Evolutionary conservation across 192 early-diverging fungal genomes (phyloP).

Genomic region (Coemansia sp.): DNA sequence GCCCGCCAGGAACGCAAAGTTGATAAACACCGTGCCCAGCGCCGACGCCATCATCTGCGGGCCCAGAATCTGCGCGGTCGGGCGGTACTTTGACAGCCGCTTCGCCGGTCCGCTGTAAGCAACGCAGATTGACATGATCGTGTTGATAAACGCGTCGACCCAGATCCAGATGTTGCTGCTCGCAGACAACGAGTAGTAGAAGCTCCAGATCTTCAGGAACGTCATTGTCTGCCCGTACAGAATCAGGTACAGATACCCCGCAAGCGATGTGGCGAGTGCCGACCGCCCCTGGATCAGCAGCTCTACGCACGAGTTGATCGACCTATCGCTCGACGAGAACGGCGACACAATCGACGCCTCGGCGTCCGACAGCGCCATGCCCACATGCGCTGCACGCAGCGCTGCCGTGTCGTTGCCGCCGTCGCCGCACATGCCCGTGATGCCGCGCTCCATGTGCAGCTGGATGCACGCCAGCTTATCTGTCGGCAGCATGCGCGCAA

Average conservation of each 20-base stretch:
- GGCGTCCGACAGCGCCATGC: constrained; percentile 76
- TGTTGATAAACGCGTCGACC: constrained; percentile 69
- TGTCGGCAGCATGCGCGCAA: constrained; percentile 77
- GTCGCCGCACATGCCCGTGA: constrained; percentile 87
- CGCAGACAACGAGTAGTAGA: constrained; percentile 73
- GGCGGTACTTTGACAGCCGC: constrained; percentile 58
- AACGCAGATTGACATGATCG: constrained; percentile 62
- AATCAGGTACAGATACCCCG: constrained; percentile 77
- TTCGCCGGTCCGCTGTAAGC: constrained; percentile 66
- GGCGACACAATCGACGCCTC: constrained; percentile 85
- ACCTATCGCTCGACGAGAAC: constrained; percentile 65
- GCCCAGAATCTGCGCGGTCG: constrained; percentile 78
- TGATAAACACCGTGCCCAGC: constrained; percentile 69
- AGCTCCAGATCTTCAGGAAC: constrained; percentile 61
- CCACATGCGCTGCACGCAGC: constrained; percentile 75
- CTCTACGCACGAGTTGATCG: constrained; percentile 66
- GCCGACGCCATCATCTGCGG: constrained; percentile 69
- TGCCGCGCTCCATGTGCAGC: constrained; percentile 73
- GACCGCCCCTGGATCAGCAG: constrained; percentile 72
- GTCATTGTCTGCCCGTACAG: constrained; percentile 75
- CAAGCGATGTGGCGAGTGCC: constrained; percentile 74
- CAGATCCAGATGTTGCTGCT: constrained; percentile 73
- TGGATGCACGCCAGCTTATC: constrained; percentile 74
- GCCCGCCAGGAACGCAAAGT: constrained; percentile 64
- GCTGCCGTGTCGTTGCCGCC: constrained; percentile 87